Percentiles rank a stretch among this genome's conserved stretches.
phyloP scores from a whole-genome alignment of 2,329 filamentous ascomycete species.

The Dothideomycetidae sp. region DNA sequence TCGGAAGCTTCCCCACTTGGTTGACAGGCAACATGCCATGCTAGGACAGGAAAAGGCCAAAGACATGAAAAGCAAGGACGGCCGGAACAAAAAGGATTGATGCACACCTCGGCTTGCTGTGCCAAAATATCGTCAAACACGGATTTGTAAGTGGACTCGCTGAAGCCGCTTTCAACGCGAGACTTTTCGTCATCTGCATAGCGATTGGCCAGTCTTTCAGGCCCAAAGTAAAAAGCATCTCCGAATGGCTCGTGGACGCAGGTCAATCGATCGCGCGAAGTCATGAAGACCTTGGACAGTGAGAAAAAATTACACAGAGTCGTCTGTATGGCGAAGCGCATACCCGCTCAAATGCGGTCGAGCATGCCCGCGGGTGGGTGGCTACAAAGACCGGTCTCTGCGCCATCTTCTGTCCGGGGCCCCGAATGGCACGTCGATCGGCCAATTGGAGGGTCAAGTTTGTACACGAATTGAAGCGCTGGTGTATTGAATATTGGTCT shows the following conservation, averaged over 20 bases:
- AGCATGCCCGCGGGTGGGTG: conserved; percentile 89
- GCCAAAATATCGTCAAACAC: conserved; percentile 63
- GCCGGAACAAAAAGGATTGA: too few species aligned
- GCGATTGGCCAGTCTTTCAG: conserved; percentile 67
- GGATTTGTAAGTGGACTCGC: conserved; percentile 56
- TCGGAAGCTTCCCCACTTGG: too few species aligned
- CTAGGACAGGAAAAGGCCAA: background rate
- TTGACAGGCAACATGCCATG: too few species aligned
- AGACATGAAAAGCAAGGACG: conserved; percentile 3
- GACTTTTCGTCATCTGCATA: conserved; percentile 55
- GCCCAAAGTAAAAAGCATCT: conserved; percentile 91
- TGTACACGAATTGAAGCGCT: background rate
- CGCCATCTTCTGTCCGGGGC: conserved; percentile 40
- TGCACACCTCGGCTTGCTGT: conserved; percentile 58
- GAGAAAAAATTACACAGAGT: conserved; percentile 7
- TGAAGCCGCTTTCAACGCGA: conserved; percentile 47
- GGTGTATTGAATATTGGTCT: too few species aligned
- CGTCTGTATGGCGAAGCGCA: too few species aligned
- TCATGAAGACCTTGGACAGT: conserved; percentile 78
- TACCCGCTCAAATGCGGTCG: conserved; percentile 92
- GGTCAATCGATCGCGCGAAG: conserved; percentile 62
- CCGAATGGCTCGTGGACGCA: conserved; percentile 94
- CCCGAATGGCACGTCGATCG: too few species aligned
- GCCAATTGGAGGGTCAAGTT: too few species aligned
- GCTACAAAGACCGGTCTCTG: conserved; percentile 77